Evolutionary conservation across 306 rosid genomes (phyloP).

Genomic region (Gastrolobium villosum): DNA sequence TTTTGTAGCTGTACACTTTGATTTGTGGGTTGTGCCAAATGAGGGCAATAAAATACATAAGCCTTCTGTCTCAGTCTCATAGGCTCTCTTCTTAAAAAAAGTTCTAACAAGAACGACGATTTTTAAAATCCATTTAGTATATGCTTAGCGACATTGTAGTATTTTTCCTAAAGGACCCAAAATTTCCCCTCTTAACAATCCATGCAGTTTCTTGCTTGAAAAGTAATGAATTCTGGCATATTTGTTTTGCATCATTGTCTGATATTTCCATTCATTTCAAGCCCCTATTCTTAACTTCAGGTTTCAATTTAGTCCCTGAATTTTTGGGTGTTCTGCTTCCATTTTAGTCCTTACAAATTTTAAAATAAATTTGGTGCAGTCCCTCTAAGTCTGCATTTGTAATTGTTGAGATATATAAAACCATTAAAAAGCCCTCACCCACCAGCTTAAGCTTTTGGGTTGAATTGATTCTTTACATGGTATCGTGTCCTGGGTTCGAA

Average conservation of each 20-base stretch:
- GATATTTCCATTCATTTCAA: neutral
- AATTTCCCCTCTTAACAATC: neutral
- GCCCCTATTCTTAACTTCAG: neutral
- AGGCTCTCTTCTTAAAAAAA: slow-evolving; percentile 21
- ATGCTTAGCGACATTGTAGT: neutral
- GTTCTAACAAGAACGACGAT: neutral
- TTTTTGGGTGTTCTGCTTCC: neutral
- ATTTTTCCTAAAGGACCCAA: neutral
- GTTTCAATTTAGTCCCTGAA: neutral
- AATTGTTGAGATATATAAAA: too few species aligned
- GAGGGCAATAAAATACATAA: slow-evolving; percentile 2
- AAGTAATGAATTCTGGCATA: neutral
- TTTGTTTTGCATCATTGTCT: slow-evolving; percentile 6
- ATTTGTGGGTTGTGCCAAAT: neutral
- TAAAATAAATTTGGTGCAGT: neutral
- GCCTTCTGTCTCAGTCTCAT: neutral
- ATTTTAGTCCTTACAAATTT: slow-evolving; percentile 5
- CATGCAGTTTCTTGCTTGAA: slow-evolving; percentile 13
- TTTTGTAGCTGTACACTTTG: neutral
- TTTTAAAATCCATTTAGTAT: neutral
- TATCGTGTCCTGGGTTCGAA: too few species aligned
- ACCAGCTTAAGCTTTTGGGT: too few species aligned
- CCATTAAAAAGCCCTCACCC: too few species aligned
- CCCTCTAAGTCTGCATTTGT: neutral
- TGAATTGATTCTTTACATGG: too few species aligned